Conservation (phyloP, 495 filamentous ascomycete species). For the Jackrogersella multiformis region DNA sequence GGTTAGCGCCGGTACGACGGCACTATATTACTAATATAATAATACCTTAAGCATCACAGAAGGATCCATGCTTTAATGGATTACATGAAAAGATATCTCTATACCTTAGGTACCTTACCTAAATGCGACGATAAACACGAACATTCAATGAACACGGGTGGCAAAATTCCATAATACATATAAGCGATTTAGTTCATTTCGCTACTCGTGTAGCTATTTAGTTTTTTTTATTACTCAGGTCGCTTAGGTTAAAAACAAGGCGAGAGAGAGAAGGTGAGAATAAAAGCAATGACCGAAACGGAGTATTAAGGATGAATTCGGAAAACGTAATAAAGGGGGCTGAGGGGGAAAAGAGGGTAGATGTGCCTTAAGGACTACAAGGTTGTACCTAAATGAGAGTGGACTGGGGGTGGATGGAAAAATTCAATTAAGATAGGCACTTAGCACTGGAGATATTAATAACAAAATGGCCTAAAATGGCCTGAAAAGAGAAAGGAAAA, state of each 20-base stretch:
- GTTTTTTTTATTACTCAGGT: constrained; percentile 23
- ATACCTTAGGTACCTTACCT: not conserved
- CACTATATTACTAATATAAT: too few relatives aligned
- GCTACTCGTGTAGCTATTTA: not conserved
- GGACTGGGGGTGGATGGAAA: constrained; percentile 18
- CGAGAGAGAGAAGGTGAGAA: constrained; percentile 22
- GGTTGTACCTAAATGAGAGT: too few relatives aligned
- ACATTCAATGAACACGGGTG: not conserved
- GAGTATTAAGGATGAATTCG: constrained; percentile 34
- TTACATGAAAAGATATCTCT: not conserved
- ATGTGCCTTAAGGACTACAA: too few relatives aligned
- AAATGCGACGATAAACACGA: not conserved
- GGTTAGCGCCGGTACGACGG: constrained; percentile 3
- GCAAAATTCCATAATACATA: not conserved
- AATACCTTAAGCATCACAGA: not conserved
- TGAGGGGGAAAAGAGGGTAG: not conserved
- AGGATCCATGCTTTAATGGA: not conserved
- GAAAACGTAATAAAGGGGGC: constrained; percentile 43
- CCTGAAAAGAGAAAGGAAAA: too few relatives aligned
- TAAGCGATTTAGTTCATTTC: constrained; percentile 15
- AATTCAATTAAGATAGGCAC: constrained; percentile 27
- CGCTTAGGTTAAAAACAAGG: constrained; percentile 25
- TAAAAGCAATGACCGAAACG: constrained; percentile 33
- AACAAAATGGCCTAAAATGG: not conserved
- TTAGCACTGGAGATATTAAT: not conserved